These are phyloP conservation scores for Lantana camara DNA, from an alignment of 257 asterid species.

Conservation along the genomic window DNA sequence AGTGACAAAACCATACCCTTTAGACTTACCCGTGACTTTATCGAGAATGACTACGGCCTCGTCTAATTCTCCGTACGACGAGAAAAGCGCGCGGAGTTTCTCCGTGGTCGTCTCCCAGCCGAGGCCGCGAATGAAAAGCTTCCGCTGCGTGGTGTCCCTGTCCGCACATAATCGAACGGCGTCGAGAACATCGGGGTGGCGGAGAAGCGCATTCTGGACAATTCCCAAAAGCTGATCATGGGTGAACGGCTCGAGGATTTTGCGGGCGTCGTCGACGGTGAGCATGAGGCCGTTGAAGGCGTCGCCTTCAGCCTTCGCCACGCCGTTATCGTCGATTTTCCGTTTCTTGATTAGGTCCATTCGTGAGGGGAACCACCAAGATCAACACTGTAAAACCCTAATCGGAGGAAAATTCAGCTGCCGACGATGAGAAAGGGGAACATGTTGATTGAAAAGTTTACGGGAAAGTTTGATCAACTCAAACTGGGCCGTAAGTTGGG, in stretches of 20 bases:
- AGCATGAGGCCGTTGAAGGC: slow-evolving; percentile 44
- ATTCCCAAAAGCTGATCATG: slow-evolving; percentile 68
- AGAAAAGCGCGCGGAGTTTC: slow-evolving; percentile 62
- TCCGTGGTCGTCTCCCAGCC: slow-evolving; percentile 91
- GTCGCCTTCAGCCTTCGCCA: slow-evolving; percentile 38
- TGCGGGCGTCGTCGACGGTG: slow-evolving; percentile 62
- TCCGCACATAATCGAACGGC: slow-evolving; percentile 63
- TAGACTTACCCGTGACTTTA: slow-evolving; percentile 72
- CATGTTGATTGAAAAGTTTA: neutral
- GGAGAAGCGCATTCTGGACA: slow-evolving; percentile 59
- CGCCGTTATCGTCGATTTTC: slow-evolving; percentile 67
- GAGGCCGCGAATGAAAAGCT: slow-evolving; percentile 86
- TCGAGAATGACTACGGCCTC: slow-evolving; percentile 85
- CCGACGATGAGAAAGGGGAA: neutral
- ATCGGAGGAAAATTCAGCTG: slow-evolving; percentile 3
- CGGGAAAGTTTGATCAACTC: neutral
- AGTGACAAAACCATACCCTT: slow-evolving; percentile 79
- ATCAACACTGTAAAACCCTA: slow-evolving; percentile 35
- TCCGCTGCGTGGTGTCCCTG: slow-evolving; percentile 65
- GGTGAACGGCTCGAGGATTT: slow-evolving; percentile 62
- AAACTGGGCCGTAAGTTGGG: neutral
- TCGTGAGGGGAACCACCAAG: neutral
- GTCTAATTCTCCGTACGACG: slow-evolving; percentile 67
- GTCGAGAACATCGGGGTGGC: slow-evolving; percentile 72
- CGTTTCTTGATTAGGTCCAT: slow-evolving; percentile 74